Evolutionary conservation across 257 asterid species (phyloP).

Genomic region (Nicotiana noctiflora): DNA sequence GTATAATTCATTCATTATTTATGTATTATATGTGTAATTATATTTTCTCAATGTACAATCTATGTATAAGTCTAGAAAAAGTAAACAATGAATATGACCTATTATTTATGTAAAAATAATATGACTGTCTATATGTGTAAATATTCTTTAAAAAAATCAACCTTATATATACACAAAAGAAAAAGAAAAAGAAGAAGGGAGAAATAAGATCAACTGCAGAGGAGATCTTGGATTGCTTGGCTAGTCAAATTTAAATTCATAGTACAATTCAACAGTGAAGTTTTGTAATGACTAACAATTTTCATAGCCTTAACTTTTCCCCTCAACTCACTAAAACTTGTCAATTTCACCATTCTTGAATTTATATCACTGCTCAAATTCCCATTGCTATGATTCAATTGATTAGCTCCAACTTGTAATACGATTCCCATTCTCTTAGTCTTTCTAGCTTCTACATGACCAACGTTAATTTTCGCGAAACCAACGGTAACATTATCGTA

Average conservation of each 20-base stretch:
- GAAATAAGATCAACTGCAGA: not conserved
- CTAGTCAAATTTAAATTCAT: constrained; percentile 41
- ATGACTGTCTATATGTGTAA: too few species aligned
- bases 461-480: constrained; percentile 5
- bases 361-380: constrained; percentile 33
- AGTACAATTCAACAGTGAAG: constrained; percentile 43
- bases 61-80: too few species aligned
- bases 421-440: constrained; percentile 18
- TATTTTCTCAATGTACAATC: too few species aligned
- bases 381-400: not conserved
- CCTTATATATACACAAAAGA: not conserved
- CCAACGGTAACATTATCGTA: constrained; percentile 37
- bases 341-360: constrained; percentile 25
- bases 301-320: constrained; percentile 45
- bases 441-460: constrained; percentile 22
- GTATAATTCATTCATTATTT: too few species aligned
- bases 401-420: constrained; percentile 14
- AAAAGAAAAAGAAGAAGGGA: not conserved
- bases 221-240: constrained; percentile 27
- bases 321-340: constrained; percentile 28
- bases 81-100: too few species aligned
- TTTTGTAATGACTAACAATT: constrained; percentile 22
- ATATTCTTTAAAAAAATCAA: not conserved
- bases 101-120: too few species aligned
- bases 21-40: too few species aligned